A percentile compares a stretch with the other conserved stretches of the same genome.
phyloP scores from a whole-genome alignment of 2,329 filamentous ascomycete species.

The Colletotrichum falcatum region DNA sequence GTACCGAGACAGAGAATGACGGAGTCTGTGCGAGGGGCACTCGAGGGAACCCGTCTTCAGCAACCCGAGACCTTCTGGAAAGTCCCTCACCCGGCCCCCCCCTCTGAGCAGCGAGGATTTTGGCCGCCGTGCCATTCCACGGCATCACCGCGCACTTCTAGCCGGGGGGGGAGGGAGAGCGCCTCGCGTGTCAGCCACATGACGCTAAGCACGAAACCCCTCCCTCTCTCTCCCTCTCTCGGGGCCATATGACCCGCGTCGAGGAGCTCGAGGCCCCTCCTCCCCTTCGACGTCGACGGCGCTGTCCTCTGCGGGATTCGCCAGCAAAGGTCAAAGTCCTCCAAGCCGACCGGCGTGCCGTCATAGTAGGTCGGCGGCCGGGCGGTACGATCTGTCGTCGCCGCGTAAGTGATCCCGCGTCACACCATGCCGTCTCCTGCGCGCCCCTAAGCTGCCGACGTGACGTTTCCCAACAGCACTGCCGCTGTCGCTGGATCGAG shows the following conservation, averaged over 20 bases:
- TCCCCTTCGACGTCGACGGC: conserved; percentile 48
- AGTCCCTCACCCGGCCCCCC: conserved; percentile 46
- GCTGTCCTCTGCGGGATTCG: conserved; percentile 45
- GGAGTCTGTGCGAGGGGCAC: conserved; percentile 16
- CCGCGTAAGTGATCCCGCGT: conserved; percentile 48
- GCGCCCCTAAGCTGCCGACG: conserved; percentile 51
- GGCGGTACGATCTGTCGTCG: conserved; percentile 51
- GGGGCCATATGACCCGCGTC: conserved; percentile 45
- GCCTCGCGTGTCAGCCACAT: conserved; percentile 28
- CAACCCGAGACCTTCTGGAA: conserved; percentile 43
- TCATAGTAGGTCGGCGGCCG: conserved; percentile 49
- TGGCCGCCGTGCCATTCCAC: conserved; percentile 49
- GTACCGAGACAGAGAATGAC: too few species aligned
- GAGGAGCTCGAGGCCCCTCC: conserved; percentile 46
- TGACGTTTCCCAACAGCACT: conserved; percentile 52
- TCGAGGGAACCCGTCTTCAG: conserved; percentile 40
- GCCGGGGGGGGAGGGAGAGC: too few species aligned
- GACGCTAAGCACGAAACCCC: conserved; percentile 2
- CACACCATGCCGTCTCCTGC: conserved; percentile 49
- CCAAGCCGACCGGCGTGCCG: conserved; percentile 46
- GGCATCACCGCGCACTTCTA: conserved; percentile 51
- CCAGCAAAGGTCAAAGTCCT: conserved; percentile 48
- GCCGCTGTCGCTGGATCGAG: conserved; percentile 46
- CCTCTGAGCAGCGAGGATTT: conserved; percentile 50
- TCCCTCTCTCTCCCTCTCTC: too few species aligned